Evolutionary conservation across 139 green algal species (phyloP).

Genomic region (Limnomonas spitsbergensis): DNA sequence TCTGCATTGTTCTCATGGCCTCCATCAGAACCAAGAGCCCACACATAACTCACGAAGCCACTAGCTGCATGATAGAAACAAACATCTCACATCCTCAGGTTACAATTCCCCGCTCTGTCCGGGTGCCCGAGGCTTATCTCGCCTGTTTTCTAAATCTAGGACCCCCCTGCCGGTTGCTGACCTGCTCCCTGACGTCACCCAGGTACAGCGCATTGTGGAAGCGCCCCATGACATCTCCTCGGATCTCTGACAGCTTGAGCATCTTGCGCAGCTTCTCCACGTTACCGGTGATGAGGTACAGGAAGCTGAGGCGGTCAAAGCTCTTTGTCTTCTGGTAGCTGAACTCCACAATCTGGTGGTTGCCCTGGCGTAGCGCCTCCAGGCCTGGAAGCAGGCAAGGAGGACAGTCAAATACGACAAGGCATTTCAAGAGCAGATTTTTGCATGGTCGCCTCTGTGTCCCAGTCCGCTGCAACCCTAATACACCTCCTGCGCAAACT

Average conservation of each 20-base stretch:
- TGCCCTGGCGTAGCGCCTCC: constrained; percentile 78
- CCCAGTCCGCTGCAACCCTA: no score
- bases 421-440: no score
- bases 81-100: no score
- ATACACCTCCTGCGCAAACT: no score
- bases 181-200: constrained; percentile 82
- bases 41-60: no score
- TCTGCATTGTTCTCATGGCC: no score
- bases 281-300: constrained; percentile 98
- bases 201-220: constrained; percentile 98
- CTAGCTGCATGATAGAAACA: no score
- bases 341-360: constrained; percentile 98
- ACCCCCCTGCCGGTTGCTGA: constrained; percentile 30
- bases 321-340: constrained; percentile 98
- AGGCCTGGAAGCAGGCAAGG: constrained; percentile 23
- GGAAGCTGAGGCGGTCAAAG: constrained; percentile 96
- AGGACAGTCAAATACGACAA: no score
- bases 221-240: constrained; percentile 87
- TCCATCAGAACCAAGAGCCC: no score
- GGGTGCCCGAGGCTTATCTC: not conserved
- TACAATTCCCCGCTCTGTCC: no score
- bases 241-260: constrained; percentile 97
- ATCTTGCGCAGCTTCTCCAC: constrained; percentile 81
- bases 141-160: not conserved
- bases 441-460: no score